Percentiles rank a stretch among this genome's conserved stretches.
These are phyloP conservation scores for Nepenthes alata DNA, from an alignment of 179 eudicot genomes.

Conservation along the genomic window DNA sequence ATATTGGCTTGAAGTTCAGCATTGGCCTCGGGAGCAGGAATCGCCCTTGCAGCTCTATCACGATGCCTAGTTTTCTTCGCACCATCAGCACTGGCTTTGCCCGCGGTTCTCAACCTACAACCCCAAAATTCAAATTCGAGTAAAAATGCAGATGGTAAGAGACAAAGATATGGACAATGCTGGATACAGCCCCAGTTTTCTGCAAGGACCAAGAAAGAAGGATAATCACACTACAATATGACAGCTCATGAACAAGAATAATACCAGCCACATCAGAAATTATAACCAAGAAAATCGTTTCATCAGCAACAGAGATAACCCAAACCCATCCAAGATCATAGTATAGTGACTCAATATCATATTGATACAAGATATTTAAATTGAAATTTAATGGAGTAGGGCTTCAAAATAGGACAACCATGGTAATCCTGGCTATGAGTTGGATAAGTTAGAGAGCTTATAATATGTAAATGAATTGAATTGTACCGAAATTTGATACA, in stretches of 20 bases:
- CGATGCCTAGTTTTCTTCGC: conserved; percentile 41
- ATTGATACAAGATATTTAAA: too few relatives aligned
- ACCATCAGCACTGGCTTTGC: conserved; percentile 37
- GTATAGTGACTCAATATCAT: too few relatives aligned
- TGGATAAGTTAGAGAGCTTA: neutral
- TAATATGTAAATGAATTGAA: neutral
- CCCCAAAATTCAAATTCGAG: conserved; percentile 6
- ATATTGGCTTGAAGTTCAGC: conserved; percentile 71
- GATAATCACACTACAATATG: neutral
- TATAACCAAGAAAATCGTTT: neutral
- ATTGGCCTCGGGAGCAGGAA: conserved; percentile 80
- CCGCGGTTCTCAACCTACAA: conserved; percentile 44
- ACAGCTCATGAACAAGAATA: neutral
- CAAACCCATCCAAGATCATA: too few relatives aligned
- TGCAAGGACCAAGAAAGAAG: neutral
- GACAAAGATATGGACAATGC: neutral
- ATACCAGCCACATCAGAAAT: neutral
- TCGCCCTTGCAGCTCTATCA: conserved; percentile 43
- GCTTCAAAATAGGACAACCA: too few relatives aligned
- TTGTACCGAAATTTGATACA: neutral
- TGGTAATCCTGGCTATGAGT: too few relatives aligned
- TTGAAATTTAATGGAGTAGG: too few relatives aligned
- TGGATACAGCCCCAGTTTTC: neutral
- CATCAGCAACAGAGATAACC: neutral
- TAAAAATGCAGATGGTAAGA: neutral